Base-by-base conservation (phyloP, 805 yeast species). In the Candida qinlingensis region DNA sequence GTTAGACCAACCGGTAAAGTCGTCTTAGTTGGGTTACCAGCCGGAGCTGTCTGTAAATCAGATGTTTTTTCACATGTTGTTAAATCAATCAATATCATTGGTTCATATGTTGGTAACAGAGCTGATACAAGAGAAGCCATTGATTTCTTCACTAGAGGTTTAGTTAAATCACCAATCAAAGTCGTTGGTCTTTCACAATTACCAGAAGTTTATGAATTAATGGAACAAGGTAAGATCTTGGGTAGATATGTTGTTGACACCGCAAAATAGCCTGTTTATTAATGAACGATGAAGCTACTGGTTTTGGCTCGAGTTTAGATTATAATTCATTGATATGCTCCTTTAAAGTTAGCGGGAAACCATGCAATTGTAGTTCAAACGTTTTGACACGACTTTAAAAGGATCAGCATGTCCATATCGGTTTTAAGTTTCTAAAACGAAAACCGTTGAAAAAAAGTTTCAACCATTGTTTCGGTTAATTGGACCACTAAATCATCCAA, bases 241-340 rank as follows among this genome's bases (percentile, higher is more conserved):
- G 97, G 97, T 63, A 81, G 97, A 73, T 83, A 84, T 66, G 96
- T 88, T 49, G 82, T 87, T 54, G 96, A 87, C 71, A 82, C 86
- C 40, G 64, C 77, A 52, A 80, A 79, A 66, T 81, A 70, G 45
- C 33, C 33, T 39, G 29, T 41, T 19, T 19, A 19, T 19, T 19
- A 19, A 19, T 19, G 19, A 19, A 19, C 19, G 19, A 19, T 19
- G 19, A 19, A 19, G 19, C 19, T 19, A 3, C 19, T 19, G 19
- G 19, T 19, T 19, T 19, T 19, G 19, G 19, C 19, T 19, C 19
- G 19, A 2, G 19, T 19, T 19, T 19, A 19, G 19, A 19, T 19
- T 19, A 19, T 19, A 19, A 19, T 19, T 19, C 3, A 19, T 19
- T 19, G 19, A 19, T 19, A 19, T 19, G 19, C 19, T 19, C 19